phyloP scores from a whole-genome alignment of 148 eudicot species.

The Silene uniflora region DNA sequence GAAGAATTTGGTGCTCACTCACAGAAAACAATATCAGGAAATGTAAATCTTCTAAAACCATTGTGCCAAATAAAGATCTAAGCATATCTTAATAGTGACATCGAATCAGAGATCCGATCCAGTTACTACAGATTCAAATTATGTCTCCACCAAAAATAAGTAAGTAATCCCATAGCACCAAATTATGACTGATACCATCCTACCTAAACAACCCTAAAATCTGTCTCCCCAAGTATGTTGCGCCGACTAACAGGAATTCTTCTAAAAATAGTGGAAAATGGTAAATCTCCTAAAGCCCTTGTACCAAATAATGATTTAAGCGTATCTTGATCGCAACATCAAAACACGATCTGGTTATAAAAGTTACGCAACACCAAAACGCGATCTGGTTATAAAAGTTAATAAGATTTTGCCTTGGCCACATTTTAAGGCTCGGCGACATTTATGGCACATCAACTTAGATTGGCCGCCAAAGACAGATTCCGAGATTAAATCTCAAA shows the following conservation, averaged over 20 bases:
- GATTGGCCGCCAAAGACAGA: background rate
- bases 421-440: background rate
- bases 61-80: background rate
- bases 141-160: background rate
- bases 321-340: background rate
- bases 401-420: too few relatives aligned
- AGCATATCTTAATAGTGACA: too few relatives aligned
- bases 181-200: too few relatives aligned
- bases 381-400: background rate
- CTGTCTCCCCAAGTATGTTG: background rate
- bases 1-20: background rate
- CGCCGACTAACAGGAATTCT: too few relatives aligned
- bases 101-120: background rate
- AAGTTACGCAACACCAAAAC: background rate
- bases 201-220: background rate
- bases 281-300: too few relatives aligned
- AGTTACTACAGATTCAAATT: background rate
- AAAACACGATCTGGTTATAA: background rate
- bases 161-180: too few relatives aligned
- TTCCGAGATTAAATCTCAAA: background rate
- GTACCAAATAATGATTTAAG: background rate
- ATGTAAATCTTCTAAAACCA: background rate
- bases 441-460: background rate
- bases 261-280: too few relatives aligned
- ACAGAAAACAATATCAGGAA: background rate